Base-by-base conservation (phyloP, 768 basidiomycete genomes). In the Boletus coccyginus region DNA sequence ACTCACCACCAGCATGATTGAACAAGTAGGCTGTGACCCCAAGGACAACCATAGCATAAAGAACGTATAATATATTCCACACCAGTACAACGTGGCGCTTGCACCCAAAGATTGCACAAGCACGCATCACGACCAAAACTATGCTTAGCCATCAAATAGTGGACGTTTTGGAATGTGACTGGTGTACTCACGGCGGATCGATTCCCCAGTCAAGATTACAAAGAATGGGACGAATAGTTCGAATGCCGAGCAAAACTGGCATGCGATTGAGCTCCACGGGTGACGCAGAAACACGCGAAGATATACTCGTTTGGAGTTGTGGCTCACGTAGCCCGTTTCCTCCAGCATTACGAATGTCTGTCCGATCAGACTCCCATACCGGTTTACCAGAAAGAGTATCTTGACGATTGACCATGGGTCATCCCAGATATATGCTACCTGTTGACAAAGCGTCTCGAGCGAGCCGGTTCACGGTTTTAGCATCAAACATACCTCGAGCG, bases 51-150 rank as follows among this genome's bases (percentile, higher is more conserved):
- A 57, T 0, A 3, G 53, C 27, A 35, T 57, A 70, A 6, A 59
- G 4, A 21, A 49, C 1, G n/a, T 70, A 70, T 2, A 59, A 3
- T 2, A 13, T 14, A 33, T 46, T 54, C 17, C 45, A 38, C 3
- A n/a, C 4, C 0, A 32, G 3, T 6, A 41, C 33, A 9, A 62
- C 3, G 40, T 31, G 14, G 27, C 48, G 63, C 5, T 33, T 49
- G 45, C 55, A 62, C 21, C 63, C 51, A 50, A 61, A 40, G 35
- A 70, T 61, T 16, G 66, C 69, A 45, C 66, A 70, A 12, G 62
- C 56, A 4, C 69, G 63, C 45, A 68, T 47, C 17, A 55, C 54
- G 9, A 70, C 61, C 39, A 70, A 51, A 19, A 70, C 69, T 72
- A 21, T 1, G 21, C 19, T 16, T 17, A 0, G 13, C 7, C 3